Percentiles rank a stretch among this genome's conserved stretches.
phyloP scores from a whole-genome alignment of 2,329 filamentous ascomycete species.

The Claviceps arundinis region DNA sequence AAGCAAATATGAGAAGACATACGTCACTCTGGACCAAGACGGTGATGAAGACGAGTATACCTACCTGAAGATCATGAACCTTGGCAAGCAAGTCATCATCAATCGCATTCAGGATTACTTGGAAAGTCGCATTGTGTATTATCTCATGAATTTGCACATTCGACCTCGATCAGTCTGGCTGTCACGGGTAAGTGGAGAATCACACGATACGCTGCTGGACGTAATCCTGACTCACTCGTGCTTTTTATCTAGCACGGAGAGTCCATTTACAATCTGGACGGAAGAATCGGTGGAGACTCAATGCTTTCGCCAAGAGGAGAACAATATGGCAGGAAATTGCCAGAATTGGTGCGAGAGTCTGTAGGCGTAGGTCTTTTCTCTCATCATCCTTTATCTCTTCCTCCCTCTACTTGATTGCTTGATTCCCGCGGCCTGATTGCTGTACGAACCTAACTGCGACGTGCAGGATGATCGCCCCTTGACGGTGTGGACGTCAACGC shows the following conservation, averaged over 20 bases:
- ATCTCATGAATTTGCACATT: slow-evolving; percentile 97
- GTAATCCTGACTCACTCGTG: neutral
- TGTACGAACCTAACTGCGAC: slow-evolving; percentile 3
- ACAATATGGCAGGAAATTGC: slow-evolving; percentile 73
- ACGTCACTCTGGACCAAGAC: slow-evolving; percentile 77
- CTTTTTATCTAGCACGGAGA: slow-evolving; percentile 61
- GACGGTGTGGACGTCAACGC: slow-evolving; percentile 49
- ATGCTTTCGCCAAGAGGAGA: slow-evolving; percentile 76
- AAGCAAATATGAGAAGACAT: slow-evolving; percentile 92
- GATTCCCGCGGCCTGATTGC: neutral
- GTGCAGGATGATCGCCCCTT: slow-evolving; percentile 44
- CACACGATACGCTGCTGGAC: neutral
- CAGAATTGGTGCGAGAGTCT: slow-evolving; percentile 71
- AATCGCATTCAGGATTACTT: slow-evolving; percentile 95
- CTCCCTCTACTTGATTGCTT: too few relatives aligned
- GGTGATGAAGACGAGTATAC: slow-evolving; percentile 73
- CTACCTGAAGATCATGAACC: slow-evolving; percentile 95
- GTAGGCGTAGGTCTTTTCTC: slow-evolving; percentile 53
- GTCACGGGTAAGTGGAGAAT: slow-evolving; percentile 54
- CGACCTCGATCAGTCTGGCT: slow-evolving; percentile 94
- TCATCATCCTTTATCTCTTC: neutral
- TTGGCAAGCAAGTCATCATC: slow-evolving; percentile 93
- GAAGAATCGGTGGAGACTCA: slow-evolving; percentile 87
- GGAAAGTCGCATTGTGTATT: slow-evolving; percentile 92
- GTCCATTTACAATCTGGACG: slow-evolving; percentile 79